Base-by-base conservation (phyloP, 306 rosid species). In the Pachyrhizus erosus region DNA sequence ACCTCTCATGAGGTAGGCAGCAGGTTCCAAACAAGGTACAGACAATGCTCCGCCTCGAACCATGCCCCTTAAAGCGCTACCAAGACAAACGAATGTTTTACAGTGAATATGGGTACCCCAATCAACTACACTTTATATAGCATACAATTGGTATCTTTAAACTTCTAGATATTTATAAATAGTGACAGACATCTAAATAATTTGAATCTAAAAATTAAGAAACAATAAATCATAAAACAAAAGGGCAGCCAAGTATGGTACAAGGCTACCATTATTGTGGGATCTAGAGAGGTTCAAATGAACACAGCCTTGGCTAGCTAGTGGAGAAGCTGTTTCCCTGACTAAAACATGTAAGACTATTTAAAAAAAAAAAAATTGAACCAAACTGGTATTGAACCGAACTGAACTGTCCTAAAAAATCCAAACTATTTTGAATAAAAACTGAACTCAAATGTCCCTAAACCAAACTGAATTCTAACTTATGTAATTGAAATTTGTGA, bases 1-100 rank as follows among this genome's bases (percentile, higher is more conserved):
- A 89, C 92, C 89, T 91, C 93, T 93, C 88, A 72, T 85, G 96
- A 91, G 97, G 96, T 88, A 87, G 85, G 93, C 94, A 93, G 99
- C 97, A 85, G 84, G 86, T 80, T 87, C 97, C 93, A 89, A 89
- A 82, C 87, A 89, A 91, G 91, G 78, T 83, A 91, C 78, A 89
- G 87, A 86, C 76, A 88, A 90, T 86, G 97, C 93, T 91, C 89
- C 92, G 66, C 91, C 87, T 84, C 90, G 93, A 87, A 87, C 88
- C 85, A 75, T 93, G 88, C 81, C 90, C 99, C 89, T 84, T 91
- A 87, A 82, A 77, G 80, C 74, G 87, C 94, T 92, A 92, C 83
- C 89, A 93, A 94, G 97, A 94, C 86, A 88, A 90, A 82, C 70
- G 80, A 88, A 88, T 87, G 84, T 87, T 90, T 85, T 72, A 89